phyloP scores from a whole-genome alignment of 225 moss, liverwort and hornwort genomes.

The Straminergon stramineum region DNA sequence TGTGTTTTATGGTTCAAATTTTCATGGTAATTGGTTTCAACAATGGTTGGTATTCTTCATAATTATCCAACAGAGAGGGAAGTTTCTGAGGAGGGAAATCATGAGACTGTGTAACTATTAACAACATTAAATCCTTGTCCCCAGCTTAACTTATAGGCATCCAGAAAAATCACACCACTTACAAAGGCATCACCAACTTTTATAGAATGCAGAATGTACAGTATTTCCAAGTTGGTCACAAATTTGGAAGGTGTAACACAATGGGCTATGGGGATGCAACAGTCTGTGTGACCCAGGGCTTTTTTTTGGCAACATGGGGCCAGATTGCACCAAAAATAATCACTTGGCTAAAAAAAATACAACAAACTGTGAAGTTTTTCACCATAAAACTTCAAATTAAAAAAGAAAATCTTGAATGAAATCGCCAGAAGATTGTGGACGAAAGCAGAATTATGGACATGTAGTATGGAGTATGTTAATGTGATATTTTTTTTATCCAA shows the following conservation, averaged over 20 bases:
- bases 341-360: too few relatives aligned
- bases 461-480: too few relatives aligned
- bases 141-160: not conserved
- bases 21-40: not conserved
- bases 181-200: not conserved
- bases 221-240: not conserved
- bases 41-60: not conserved
- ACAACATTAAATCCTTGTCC: not conserved
- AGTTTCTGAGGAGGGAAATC: not conserved
- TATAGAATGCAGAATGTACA: not conserved
- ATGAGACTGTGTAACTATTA: not conserved
- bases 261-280: not conserved
- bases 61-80: not conserved
- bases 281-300: not conserved
- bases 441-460: too few relatives aligned
- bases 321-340: too few relatives aligned
- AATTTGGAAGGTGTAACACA: not conserved
- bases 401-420: too few relatives aligned
- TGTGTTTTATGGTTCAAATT: not conserved
- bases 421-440: too few relatives aligned
- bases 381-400: too few relatives aligned
- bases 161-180: not conserved
- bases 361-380: too few relatives aligned
- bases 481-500: too few relatives aligned
- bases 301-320: too few relatives aligned